Evolutionary conservation across 2,329 filamentous ascomycete genomes (phyloP), one percentile per base, ranked within the genome.

Genomic region (Penicillium griseofulvum): DNA sequence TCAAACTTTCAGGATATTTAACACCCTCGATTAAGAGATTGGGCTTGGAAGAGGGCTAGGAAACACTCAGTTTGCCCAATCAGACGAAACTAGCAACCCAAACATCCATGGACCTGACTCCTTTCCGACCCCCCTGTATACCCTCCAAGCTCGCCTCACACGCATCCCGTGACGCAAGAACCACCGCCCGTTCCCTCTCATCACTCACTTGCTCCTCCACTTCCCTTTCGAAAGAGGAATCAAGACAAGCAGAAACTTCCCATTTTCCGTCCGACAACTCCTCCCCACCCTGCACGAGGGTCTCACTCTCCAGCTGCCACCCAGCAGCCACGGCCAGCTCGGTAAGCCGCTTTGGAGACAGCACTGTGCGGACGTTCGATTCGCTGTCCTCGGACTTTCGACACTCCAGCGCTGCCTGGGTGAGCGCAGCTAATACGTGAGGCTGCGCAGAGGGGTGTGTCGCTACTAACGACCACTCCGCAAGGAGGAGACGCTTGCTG

Each of bases 371-470:
- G 11, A 85, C 74, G 62, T 85, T 84, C 9, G 72, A 74, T 0
- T 49, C 55, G 50, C 74, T 78, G 62, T 17, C 3, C 16, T 31
- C 17, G 11, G 43, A 12, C 16, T 55, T 57, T 9, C 42, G 55
- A 16, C 52, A 55, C 38, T 83, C 80, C 1, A 81, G 62, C 4
- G 71, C 65, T 0, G 72, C 77, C 34, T 75, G 68, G 0, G 80
- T 68, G 19, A 84, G 63, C 2, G 76, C 76, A n/a, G 81, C 79
- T 1, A 84, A 68, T 7, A 84, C 76, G 58, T 85, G 82, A 36
- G 56, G 54, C 41, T 17, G 81, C 75, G 77, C 74, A 1, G 72
- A 68, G 6, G 63, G 65, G 24, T 74, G 57, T 0, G 73, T 74
- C 0, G 79, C 75, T 8, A 66, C 61, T 26, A 82, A 63, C 1